These are phyloP conservation scores for Pestalotiopsis sp. DNA, from an alignment of 2,329 filamentous ascomycete species.

Conservation along the genomic window DNA sequence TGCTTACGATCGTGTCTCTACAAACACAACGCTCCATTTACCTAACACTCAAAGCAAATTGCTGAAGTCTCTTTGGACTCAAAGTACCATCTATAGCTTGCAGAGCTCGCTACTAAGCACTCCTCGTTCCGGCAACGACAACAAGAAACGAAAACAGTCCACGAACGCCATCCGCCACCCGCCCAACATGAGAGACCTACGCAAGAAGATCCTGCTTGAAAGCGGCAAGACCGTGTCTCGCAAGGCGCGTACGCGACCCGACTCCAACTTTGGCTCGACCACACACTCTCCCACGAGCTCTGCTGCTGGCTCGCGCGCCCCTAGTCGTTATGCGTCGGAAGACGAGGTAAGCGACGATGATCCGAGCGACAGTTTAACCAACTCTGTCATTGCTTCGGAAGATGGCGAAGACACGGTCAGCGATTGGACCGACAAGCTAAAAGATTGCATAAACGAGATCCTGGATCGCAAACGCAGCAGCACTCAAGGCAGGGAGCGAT, in stretches of 20 bases:
- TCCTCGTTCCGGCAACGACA: not conserved
- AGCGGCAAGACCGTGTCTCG: slow-evolving; percentile 72
- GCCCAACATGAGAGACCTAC: slow-evolving; percentile 62
- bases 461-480: slow-evolving; percentile 77
- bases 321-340: slow-evolving; percentile 65
- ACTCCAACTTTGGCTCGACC: slow-evolving; percentile 59
- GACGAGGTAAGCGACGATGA: slow-evolving; percentile 64
- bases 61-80: not conserved
- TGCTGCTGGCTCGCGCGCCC: slow-evolving; percentile 55
- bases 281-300: slow-evolving; percentile 59
- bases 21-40: slow-evolving; percentile 5
- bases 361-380: slow-evolving; percentile 48
- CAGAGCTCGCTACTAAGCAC: slow-evolving; percentile 3
- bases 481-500: slow-evolving; percentile 67
- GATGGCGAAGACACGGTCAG: slow-evolving; percentile 61
- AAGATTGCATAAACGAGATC: slow-evolving; percentile 70
- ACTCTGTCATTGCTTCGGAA: slow-evolving; percentile 59
- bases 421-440: slow-evolving; percentile 64
- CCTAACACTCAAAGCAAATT: slow-evolving; percentile 1
- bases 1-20: not conserved
- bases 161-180: not conserved
- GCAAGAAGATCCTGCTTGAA: slow-evolving; percentile 69
- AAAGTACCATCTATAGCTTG: not conserved
- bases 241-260: slow-evolving; percentile 62
- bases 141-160: not conserved